Evolutionary conservation across 441 rosid genomes (phyloP).

Genomic region (Populus tomentosa): DNA sequence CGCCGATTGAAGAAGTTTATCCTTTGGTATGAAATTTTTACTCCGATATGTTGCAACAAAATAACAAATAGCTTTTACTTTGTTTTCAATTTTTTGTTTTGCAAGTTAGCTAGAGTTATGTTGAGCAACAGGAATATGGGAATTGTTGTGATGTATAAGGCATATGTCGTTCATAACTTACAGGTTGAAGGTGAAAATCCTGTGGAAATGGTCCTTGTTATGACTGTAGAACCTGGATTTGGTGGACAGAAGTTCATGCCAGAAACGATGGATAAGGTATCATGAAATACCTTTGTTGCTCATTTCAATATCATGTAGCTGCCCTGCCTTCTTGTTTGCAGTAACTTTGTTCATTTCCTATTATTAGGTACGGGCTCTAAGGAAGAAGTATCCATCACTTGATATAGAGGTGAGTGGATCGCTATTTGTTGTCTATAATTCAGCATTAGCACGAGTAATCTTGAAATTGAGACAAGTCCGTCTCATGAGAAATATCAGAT

Average conservation of each 20-base stretch:
- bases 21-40: slow-evolving; percentile 52
- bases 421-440: background rate
- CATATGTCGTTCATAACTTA: background rate
- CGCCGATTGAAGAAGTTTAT: slow-evolving; percentile 78
- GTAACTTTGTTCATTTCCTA: slow-evolving; percentile 3
- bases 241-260: slow-evolving; percentile 97
- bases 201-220: slow-evolving; percentile 93
- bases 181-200: slow-evolving; percentile 69
- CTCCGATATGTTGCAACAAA: background rate
- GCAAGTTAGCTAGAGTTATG: background rate
- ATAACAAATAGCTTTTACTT: background rate
- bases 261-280: slow-evolving; percentile 78
- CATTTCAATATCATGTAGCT: background rate
- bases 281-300: background rate
- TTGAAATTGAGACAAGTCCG: background rate
- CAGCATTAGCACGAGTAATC: background rate
- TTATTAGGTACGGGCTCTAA: slow-evolving; percentile 56
- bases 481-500: background rate
- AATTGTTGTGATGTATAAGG: background rate
- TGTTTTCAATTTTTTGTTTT: background rate
- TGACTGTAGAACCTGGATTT: slow-evolving; percentile 96
- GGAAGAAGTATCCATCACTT: slow-evolving; percentile 71
- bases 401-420: slow-evolving; percentile 68
- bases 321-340: background rate
- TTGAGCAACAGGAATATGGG: background rate